Evolutionary conservation across 2,329 filamentous ascomycete genomes (phyloP), one percentile per base, ranked within the genome.

Genomic region (Aureobasidium sp.): DNA sequence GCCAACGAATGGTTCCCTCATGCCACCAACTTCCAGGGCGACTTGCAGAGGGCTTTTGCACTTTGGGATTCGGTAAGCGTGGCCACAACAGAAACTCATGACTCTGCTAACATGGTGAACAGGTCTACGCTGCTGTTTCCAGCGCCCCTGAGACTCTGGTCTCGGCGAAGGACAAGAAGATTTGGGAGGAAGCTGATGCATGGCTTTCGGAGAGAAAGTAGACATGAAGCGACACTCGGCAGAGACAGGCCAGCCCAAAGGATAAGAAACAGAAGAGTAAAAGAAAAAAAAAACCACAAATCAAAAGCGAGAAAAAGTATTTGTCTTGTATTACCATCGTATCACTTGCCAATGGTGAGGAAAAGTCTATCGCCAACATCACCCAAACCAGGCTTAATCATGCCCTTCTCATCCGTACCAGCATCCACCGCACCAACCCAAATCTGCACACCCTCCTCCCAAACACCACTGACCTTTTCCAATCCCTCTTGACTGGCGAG

Each of bases 331-430:
- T 34, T 34, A 3, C 9, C 31, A 9, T 34, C 12, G 9, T 34
- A 12, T 67, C 72, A 95, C 74, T 96, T 96, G 25, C 91, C 92
- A 73, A 93, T 83, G 0, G 92, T 96, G 77, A 95, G 78, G 76
- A 93, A 97, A 75, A 97, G 74, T 55, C 93, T 80, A 76, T 97
- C 93, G 0, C 93, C 93, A 62, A 97, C 87, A 76, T 97, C 93
- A 1, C 92, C 93, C 66, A 97, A 70, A 0, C 93, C 93, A 0
- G 92, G 92, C 78, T 88, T 89, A 66, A 97, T 87, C 91, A 97
- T 96, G 9, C 93, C 92, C 66, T 81, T 82, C n/a, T 82, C 79
- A 66, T 91, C 90, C 60, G 94, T 79, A 71, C 84, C 82, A 66
- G 77, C 77, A 74, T 97, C 93, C 22, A 96, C 81, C 0, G 85